Percentiles rank a stretch among this genome's conserved stretches.
Conservation (phyloP, 2,329 filamentous ascomycete species). For the Fusarium sp. region DNA sequence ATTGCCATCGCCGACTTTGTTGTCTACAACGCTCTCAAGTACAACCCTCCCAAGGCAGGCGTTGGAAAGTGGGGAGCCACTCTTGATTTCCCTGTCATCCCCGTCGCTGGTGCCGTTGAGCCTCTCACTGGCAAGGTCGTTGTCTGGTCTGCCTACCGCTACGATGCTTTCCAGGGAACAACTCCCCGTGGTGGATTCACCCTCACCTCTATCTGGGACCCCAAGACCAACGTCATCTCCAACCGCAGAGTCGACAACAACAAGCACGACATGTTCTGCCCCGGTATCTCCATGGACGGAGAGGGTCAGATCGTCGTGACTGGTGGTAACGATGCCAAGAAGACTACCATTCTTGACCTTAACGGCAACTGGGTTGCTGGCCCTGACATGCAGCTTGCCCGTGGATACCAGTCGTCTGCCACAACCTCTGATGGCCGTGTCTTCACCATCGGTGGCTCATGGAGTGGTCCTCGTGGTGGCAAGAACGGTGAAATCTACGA, state of each 20-base stretch:
- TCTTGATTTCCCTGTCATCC: slow-evolving; percentile 40
- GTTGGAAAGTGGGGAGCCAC: slow-evolving; percentile 40
- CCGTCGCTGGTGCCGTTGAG: slow-evolving; percentile 41
- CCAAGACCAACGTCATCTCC: slow-evolving; percentile 31
- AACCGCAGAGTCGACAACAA: slow-evolving; percentile 55
- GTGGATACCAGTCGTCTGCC: slow-evolving; percentile 39
- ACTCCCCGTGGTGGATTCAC: slow-evolving; percentile 38
- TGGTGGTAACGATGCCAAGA: slow-evolving; percentile 64
- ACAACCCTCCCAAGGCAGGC: slow-evolving; percentile 23
- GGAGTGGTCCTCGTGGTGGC: slow-evolving; percentile 33
- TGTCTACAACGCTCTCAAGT: slow-evolving; percentile 38
- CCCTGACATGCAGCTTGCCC: slow-evolving; percentile 37
- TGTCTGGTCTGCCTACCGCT: slow-evolving; percentile 41
- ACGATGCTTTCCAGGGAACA: slow-evolving; percentile 35
- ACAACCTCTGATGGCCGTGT: slow-evolving; percentile 38
- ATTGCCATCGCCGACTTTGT: slow-evolving; percentile 37
- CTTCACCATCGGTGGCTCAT: slow-evolving; percentile 42
- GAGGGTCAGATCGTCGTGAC: slow-evolving; percentile 66
- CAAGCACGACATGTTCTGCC: slow-evolving; percentile 69
- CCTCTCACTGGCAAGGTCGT: slow-evolving; percentile 35
- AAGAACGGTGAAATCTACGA: slow-evolving; percentile 43
- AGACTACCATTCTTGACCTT: slow-evolving; percentile 62
- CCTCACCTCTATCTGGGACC: slow-evolving; percentile 39
- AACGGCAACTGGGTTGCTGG: slow-evolving; percentile 33
- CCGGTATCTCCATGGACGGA: slow-evolving; percentile 65